phyloP scores from a whole-genome alignment of 176 grass and related monocot species.

The Carex cristatella region DNA sequence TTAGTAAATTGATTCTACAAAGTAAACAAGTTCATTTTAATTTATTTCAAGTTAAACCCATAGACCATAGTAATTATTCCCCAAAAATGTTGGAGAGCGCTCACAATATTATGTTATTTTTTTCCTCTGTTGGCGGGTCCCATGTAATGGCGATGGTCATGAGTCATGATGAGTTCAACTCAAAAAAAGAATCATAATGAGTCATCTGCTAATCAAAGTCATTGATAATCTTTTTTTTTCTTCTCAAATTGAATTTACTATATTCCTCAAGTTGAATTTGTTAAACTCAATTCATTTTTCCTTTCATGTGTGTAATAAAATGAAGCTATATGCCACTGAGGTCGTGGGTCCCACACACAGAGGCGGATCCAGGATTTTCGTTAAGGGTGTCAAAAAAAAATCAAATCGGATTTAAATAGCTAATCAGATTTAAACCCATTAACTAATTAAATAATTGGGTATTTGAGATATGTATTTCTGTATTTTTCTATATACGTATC shows the following conservation, averaged over 20 bases:
- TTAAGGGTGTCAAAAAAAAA: too few relatives aligned
- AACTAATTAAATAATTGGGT: too few relatives aligned
- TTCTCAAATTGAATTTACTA: background rate
- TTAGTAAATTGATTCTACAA: background rate
- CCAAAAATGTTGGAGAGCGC: slow-evolving; percentile 1
- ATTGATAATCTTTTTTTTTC: background rate
- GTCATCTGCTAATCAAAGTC: background rate
- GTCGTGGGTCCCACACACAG: too few relatives aligned
- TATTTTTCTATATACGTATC: too few relatives aligned
- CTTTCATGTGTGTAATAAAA: background rate
- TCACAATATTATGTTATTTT: background rate
- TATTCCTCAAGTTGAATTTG: background rate
- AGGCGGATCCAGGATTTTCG: too few relatives aligned
- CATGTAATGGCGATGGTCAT: background rate
- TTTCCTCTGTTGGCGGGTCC: background rate
- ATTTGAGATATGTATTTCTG: too few relatives aligned
- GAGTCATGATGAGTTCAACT: background rate
- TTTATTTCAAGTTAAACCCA: background rate
- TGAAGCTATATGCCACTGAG: background rate
- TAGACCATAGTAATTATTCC: background rate
- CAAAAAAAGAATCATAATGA: background rate
- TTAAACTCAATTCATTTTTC: background rate
- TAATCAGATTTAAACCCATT: too few relatives aligned
- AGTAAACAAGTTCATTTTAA: background rate
- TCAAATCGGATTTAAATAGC: too few relatives aligned